Evolutionary conservation across 1,284 basidiomycete species (phyloP).

Genomic region (Apiotrichum porosum): DNA sequence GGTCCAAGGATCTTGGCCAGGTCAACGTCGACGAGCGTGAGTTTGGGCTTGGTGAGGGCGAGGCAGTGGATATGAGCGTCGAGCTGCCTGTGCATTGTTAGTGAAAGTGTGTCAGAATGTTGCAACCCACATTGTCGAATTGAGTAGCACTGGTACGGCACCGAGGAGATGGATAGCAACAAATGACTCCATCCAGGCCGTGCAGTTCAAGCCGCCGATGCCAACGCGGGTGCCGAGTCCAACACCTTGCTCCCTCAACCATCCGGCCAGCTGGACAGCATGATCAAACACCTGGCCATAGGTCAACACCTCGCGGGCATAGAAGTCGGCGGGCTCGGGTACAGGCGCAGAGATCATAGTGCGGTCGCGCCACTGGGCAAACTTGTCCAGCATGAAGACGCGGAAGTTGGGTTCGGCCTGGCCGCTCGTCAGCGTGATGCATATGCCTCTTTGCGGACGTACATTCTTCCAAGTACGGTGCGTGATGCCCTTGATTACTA

Average conservation of each 20-base stretch:
- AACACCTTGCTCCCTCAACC: slow-evolving; percentile 28
- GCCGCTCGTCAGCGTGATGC: too few relatives aligned
- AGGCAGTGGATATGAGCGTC: slow-evolving; percentile 30
- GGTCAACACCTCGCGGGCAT: slow-evolving; percentile 16
- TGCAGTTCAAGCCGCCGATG: slow-evolving; percentile 34
- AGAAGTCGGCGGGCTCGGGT: not conserved
- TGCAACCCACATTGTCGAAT: slow-evolving; percentile 36
- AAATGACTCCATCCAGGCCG: slow-evolving; percentile 29
- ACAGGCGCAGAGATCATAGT: slow-evolving; percentile 30
- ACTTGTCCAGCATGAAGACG: slow-evolving; percentile 19
- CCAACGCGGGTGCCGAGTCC: slow-evolving; percentile 30
- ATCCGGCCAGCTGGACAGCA: slow-evolving; percentile 20
- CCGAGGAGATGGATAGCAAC: slow-evolving; percentile 34
- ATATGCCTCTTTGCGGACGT: too few relatives aligned
- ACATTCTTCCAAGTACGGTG: slow-evolving; percentile 42
- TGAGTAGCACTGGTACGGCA: slow-evolving; percentile 33
- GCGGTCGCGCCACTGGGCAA: slow-evolving; percentile 18
- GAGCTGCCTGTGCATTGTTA: too few relatives aligned
- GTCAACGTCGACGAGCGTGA: slow-evolving; percentile 34
- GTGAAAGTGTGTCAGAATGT: too few relatives aligned
- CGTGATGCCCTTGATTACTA: slow-evolving; percentile 23
- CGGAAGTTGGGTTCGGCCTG: slow-evolving; percentile 34
- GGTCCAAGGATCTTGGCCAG: slow-evolving; percentile 25
- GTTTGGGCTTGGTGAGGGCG: slow-evolving; percentile 22
- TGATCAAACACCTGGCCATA: slow-evolving; percentile 26